Base-by-base conservation (phyloP, 1,284 basidiomycete genomes). In the Malassezia arunalokei region DNA sequence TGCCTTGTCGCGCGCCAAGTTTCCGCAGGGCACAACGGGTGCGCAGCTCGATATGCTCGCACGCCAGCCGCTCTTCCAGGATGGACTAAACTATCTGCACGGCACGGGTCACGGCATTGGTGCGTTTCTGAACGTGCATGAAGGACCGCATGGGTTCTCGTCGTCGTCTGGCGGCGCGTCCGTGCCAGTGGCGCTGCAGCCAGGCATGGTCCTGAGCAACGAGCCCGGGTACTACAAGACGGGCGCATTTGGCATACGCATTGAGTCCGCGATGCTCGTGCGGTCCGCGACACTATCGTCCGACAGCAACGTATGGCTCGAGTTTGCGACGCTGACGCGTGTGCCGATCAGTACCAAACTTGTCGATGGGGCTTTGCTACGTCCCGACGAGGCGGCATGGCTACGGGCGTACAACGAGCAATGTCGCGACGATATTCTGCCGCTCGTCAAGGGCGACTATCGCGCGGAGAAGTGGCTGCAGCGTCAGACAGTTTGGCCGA, bases 241-340 rank as follows among this genome's bases (percentile, higher is more conserved):
- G 39, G 68, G 68, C 4, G 50, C 54, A 28, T 71, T 61, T 52
- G 68, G 68, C 37, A 63, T 71, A 28, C 65, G 68, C 8, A 69
- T 58, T 49, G 68, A 71, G 44, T 66, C 63, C 12, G 55, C 65
- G 6, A 8, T 71, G 28, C 58, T 58, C 0, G 68, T 71, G 30
- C 59, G 51, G 38, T 46, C 51, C 3, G 53, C 58, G 11, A 45
- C 59, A 11, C 64, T 65, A 28, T 58, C 62, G 43, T 61, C 64
- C 31, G 59, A 54, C 32, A 59, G 56, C 6, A 48, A 43, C 28
- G 31, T 50, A 6, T 76, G 74, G 74, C 60, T 68, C 20, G 65
- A 66, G 3, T 75, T 75, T 42, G 74, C 75, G 59, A 52, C 70
- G 8, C 49, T 76, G 49, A 76, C 75, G 2, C 65, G 59, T 32